A percentile compares a stretch with the other conserved stretches of the same genome.
phyloP scores from a whole-genome alignment of 2,329 filamentous ascomycete genomes.

The Triangularia setosa region DNA sequence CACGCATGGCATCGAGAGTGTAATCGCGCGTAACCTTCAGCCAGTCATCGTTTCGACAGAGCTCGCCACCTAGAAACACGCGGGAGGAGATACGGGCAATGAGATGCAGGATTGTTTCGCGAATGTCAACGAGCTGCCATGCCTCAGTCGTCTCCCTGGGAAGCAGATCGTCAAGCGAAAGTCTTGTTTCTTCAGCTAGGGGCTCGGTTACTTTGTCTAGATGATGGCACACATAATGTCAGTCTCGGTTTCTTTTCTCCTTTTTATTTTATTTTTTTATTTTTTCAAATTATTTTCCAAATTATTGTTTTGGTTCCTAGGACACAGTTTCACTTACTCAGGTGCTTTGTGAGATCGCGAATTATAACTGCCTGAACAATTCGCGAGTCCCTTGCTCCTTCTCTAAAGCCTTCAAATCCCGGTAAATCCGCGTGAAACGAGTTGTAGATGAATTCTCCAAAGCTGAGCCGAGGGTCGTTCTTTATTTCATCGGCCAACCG shows the following conservation, averaged over 20 bases:
- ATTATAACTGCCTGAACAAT: conserved; percentile 23
- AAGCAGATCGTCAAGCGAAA: conserved; percentile 31
- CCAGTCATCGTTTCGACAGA: conserved; percentile 46
- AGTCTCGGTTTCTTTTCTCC: no score
- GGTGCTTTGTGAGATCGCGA: conserved; percentile 20
- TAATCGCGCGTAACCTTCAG: conserved; percentile 42
- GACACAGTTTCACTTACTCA: conserved; percentile 8
- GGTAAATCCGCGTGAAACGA: conserved; percentile 18
- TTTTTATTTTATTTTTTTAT: no score
- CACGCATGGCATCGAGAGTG: conserved; percentile 37
- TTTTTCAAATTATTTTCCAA: no score
- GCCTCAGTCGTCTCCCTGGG: conserved; percentile 25
- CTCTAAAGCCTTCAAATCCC: conserved; percentile 33
- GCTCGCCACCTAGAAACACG: conserved; percentile 43
- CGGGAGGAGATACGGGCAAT: conserved; percentile 48
- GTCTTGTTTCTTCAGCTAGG: conserved; percentile 34
- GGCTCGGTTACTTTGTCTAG: conserved; percentile 32
- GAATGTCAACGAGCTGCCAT: conserved; percentile 38
- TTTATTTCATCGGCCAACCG: conserved; percentile 34
- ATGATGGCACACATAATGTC: conserved; percentile 17
- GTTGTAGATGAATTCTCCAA: conserved; percentile 26
- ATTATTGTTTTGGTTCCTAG: no score
- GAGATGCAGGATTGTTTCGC: conserved; percentile 36
- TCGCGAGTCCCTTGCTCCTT: conserved; percentile 18
- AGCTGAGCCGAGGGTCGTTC: conserved; percentile 32